A percentile compares a stretch with the other conserved stretches of the same genome.
Conservation (phyloP, 2,329 filamentous ascomycete genomes). For the Penicillium sp. region DNA sequence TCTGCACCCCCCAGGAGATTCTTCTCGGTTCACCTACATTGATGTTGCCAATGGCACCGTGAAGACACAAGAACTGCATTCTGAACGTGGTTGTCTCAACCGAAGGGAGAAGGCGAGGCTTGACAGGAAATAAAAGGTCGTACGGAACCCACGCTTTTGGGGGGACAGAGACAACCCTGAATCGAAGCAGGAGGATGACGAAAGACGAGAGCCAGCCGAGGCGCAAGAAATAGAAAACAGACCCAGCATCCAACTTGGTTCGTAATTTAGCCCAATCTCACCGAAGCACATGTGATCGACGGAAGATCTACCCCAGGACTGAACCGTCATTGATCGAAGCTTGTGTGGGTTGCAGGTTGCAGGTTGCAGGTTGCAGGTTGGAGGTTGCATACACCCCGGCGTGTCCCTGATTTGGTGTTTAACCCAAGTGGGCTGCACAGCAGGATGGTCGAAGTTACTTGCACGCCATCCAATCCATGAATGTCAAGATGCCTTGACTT, state of each 20-base stretch:
- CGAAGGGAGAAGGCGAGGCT: not conserved
- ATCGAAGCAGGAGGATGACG: not conserved
- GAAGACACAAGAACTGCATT: conserved; percentile 31
- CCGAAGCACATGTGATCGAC: conserved; percentile 19
- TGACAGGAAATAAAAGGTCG: too few species aligned
- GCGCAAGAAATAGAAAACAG: conserved; percentile 1
- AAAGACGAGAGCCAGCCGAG: conserved; percentile 1
- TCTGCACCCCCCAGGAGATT: not conserved
- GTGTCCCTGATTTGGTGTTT: conserved; percentile 18
- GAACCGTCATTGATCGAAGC: conserved; percentile 9
- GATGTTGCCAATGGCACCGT: conserved; percentile 30
- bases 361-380: too few species aligned
- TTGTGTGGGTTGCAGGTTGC: conserved; percentile 19
- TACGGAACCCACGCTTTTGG: conserved; percentile 3
- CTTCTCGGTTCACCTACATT: conserved; percentile 20
- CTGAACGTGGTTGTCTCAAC: conserved; percentile 1
- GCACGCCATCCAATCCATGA: conserved; percentile 3
- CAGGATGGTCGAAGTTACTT: conserved; percentile 14
- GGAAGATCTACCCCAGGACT: not conserved
- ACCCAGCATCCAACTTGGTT: not conserved
- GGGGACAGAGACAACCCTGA: conserved; percentile 1
- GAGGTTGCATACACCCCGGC: too few species aligned
- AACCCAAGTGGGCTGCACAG: conserved; percentile 13
- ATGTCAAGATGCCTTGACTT: conserved; percentile 2
- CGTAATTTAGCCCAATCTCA: conserved; percentile 11